phyloP scores from a whole-genome alignment of 139 green algal genomes.

The Mychonastes homosphaera region DNA sequence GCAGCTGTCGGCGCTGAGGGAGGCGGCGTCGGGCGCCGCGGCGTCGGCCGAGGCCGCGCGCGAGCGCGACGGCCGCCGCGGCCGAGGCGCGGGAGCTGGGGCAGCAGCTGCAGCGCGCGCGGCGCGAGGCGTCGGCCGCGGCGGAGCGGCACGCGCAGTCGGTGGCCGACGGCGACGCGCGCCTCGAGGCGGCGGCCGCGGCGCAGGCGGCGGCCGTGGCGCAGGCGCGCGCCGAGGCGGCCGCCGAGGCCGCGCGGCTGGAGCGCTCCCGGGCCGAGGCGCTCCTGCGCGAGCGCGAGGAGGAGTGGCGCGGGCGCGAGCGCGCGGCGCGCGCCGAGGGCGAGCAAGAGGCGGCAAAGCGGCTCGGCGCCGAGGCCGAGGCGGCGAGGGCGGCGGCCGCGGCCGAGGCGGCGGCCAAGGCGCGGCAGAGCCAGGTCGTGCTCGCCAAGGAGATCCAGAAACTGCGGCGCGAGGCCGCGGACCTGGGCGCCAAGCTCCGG shows the following conservation, averaged over 20 bases:
- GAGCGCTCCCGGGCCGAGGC: neutral
- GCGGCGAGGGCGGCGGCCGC: constrained; percentile 16
- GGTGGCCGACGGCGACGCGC: constrained; percentile 2
- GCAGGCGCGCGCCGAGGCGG: neutral
- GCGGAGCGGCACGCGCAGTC: constrained; percentile 1
- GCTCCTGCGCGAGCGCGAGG: neutral
- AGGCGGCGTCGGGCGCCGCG: neutral
- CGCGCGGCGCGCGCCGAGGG: neutral
- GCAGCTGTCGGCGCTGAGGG: no score
- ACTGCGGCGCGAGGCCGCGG: constrained; percentile 4
- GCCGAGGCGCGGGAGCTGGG: neutral
- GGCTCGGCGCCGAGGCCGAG: neutral
- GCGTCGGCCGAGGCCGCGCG: neutral
- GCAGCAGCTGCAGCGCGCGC: neutral
- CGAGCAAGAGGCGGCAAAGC: neutral
- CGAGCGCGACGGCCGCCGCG: neutral
- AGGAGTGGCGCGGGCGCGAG: neutral
- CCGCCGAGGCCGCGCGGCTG: constrained; percentile 3
- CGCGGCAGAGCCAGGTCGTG: constrained; percentile 12
- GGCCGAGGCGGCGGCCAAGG: constrained; percentile 15
- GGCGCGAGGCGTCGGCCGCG: neutral
- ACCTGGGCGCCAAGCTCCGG: neutral
- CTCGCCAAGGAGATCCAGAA: constrained; percentile 22
- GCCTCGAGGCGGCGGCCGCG: constrained; percentile 4
- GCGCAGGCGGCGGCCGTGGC: neutral